These are phyloP conservation scores for Cystofilobasidium ferigula DNA, from an alignment of 768 basidiomycete species.

Conservation along the genomic window DNA sequence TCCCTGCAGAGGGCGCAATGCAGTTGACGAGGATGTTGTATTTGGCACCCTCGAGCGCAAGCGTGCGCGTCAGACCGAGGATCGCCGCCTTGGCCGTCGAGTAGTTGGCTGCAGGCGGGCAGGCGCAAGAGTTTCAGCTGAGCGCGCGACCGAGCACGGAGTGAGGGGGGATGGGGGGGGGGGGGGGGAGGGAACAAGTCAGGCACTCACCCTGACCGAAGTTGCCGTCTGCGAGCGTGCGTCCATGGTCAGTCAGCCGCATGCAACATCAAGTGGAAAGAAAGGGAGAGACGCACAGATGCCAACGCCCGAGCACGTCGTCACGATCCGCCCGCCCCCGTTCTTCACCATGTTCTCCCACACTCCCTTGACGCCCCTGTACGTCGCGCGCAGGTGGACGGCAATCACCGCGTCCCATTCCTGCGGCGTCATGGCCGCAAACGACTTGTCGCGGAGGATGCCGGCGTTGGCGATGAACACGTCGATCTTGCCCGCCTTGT, in stretches of 20 bases:
- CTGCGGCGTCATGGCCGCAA: conserved; percentile 71
- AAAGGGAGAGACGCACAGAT: conserved; percentile 53
- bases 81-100: conserved; percentile 87
- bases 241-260: not conserved
- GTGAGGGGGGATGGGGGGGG: too few relatives aligned
- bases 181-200: not conserved
- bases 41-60: conserved; percentile 82
- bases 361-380: conserved; percentile 85
- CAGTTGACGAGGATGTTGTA: conserved; percentile 82
- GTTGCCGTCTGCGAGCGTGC: conserved; percentile 60
- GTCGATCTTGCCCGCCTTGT: conserved; percentile 52
- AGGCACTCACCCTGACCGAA: conserved; percentile 58
- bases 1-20: conserved; percentile 78
- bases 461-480: conserved; percentile 86
- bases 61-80: conserved; percentile 74
- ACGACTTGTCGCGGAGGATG: conserved; percentile 84
- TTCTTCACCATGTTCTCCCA: conserved; percentile 97
- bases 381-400: conserved; percentile 82
- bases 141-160: too few relatives aligned
- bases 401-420: conserved; percentile 91
- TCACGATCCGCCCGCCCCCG: conserved; percentile 88
- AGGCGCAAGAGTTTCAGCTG: not conserved
- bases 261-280: too few relatives aligned
- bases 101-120: conserved; percentile 45
- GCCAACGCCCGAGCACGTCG: conserved; percentile 84